Conservation (phyloP, 2,329 filamentous ascomycete species). For the Cladosporium sphaerospermum region DNA sequence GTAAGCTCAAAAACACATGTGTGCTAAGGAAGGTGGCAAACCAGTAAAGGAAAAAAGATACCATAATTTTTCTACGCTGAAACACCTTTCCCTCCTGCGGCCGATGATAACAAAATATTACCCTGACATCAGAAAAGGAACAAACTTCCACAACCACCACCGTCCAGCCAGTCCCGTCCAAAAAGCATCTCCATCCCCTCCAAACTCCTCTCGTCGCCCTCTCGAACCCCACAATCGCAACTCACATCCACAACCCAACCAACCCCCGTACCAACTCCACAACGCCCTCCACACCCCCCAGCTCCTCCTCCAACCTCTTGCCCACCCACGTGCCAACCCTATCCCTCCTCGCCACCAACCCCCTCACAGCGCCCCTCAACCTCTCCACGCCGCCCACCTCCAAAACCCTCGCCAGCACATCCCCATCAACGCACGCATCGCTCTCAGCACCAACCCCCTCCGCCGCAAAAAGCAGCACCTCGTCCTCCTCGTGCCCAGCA, state of each 20-base stretch:
- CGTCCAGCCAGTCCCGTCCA: no score
- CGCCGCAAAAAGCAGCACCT: constrained; percentile 18
- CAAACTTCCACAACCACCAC: no score
- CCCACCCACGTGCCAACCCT: constrained; percentile 26
- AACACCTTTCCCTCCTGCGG: no score
- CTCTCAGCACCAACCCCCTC: constrained; percentile 7
- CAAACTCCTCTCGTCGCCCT: background rate
- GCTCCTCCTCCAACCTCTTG: constrained; percentile 26
- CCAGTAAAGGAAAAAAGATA: no score
- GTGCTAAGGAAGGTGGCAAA: no score
- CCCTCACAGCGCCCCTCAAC: constrained; percentile 18
- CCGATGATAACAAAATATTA: no score
- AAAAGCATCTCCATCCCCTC: background rate
- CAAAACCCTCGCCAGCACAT: constrained; percentile 33
- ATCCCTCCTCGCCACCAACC: constrained; percentile 18
- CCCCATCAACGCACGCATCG: constrained; percentile 38
- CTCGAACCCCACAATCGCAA: background rate
- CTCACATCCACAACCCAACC: constrained; percentile 24
- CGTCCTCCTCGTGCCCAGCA: constrained; percentile 21
- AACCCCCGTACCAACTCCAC: constrained; percentile 16
- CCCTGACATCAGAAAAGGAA: no score
- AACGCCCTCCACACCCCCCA: constrained; percentile 18
- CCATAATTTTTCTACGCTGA: no score
- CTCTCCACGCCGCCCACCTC: constrained; percentile 21
- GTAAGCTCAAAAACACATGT: no score